Evolutionary conservation across 805 yeast species (phyloP).

Genomic region (Lipomyces sp.): DNA sequence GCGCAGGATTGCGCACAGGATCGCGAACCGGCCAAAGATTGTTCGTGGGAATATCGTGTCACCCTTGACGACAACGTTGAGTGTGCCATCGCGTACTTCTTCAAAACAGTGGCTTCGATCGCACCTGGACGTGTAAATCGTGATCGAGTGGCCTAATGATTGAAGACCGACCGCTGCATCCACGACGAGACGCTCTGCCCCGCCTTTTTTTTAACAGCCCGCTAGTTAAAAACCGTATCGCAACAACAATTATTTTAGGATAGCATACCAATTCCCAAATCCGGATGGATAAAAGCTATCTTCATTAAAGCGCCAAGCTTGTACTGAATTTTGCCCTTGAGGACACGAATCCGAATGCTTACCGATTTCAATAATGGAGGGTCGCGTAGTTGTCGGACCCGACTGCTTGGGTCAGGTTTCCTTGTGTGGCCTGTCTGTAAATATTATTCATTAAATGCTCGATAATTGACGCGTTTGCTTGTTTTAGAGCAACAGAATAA

Average conservation of each 20-base stretch:
- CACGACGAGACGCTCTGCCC: slow-evolving; percentile 96
- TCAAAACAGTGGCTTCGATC: slow-evolving; percentile 88
- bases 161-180: slow-evolving; percentile 93
- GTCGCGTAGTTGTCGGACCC: too few relatives aligned
- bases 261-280: slow-evolving; percentile 78
- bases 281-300: slow-evolving; percentile 92
- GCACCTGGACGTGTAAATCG: slow-evolving; percentile 87
- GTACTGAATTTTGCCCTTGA: neutral
- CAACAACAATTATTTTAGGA: neutral
- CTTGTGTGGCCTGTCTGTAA: too few relatives aligned
- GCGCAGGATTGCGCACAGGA: slow-evolving; percentile 80
- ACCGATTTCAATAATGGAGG: too few relatives aligned
- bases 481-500: too few relatives aligned
- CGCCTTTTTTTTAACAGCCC: slow-evolving; percentile 49
- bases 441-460: too few relatives aligned
- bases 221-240: neutral
- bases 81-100: slow-evolving; percentile 62
- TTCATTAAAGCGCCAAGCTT: slow-evolving; percentile 46
- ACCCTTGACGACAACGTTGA: slow-evolving; percentile 76
- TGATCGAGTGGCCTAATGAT: slow-evolving; percentile 63
- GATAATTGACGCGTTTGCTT: too few relatives aligned
- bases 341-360: neutral
- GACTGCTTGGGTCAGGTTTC: too few relatives aligned
- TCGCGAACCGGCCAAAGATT: slow-evolving; percentile 66
- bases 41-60: slow-evolving; percentile 77